Percentiles rank a stretch among this genome's conserved stretches.
Conservation (phyloP, 495 filamentous ascomycete genomes). For the Hypoxylon lienhwacheense region DNA sequence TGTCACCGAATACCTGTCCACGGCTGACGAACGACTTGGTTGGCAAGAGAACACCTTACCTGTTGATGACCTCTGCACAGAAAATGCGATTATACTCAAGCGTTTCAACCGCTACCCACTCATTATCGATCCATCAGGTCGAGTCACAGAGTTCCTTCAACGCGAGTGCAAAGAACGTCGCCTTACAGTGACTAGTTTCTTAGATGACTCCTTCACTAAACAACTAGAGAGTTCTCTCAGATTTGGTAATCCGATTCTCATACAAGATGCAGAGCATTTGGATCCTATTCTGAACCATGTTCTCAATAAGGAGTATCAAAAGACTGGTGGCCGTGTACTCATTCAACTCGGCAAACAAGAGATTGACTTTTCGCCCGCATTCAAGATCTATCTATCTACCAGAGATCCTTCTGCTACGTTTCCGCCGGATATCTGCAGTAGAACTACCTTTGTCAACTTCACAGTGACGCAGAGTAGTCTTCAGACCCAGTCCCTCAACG, state of each 20-base stretch:
- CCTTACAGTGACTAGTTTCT: conserved; percentile 95
- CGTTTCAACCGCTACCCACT: conserved; percentile 97
- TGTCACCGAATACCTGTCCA: conserved; percentile 94
- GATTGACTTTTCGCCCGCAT: conserved; percentile 97
- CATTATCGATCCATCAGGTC: conserved; percentile 96
- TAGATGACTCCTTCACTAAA: conserved; percentile 97
- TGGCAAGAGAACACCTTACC: conserved; percentile 96
- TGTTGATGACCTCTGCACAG: conserved; percentile 98
- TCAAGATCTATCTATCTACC: conserved; percentile 93
- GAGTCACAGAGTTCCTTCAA: conserved; percentile 91
- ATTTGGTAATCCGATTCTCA: conserved; percentile 97
- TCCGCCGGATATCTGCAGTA: conserved; percentile 96
- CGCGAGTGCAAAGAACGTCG: conserved; percentile 90
- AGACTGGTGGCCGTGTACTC: conserved; percentile 96
- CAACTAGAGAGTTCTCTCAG: conserved; percentile 93
- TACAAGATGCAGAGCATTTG: conserved; percentile 96
- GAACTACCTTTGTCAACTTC: conserved; percentile 99
- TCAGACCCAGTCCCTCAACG: conserved; percentile 94
- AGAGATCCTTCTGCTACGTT: conserved; percentile 95
- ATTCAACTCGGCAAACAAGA: conserved; percentile 98
- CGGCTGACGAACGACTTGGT: conserved; percentile 87
- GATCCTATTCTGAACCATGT: conserved; percentile 98
- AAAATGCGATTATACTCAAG: conserved; percentile 96
- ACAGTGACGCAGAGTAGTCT: conserved; percentile 98
- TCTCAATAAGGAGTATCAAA: conserved; percentile 99